phyloP scores from a whole-genome alignment of 1,139 yeast genomes.

The Pneumocystis jirovecii region DNA sequence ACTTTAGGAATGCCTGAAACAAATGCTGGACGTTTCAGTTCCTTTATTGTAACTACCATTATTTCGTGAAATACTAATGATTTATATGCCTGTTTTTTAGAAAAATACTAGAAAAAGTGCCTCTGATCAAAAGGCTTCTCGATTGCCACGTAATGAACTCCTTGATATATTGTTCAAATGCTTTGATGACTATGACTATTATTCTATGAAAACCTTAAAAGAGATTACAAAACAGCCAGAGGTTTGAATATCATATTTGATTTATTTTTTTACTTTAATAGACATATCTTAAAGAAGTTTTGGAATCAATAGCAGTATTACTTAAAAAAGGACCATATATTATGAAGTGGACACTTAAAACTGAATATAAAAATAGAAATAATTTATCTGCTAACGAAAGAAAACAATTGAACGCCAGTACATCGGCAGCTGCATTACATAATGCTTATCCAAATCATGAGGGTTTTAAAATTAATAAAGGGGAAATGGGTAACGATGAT shows the following conservation, averaged over 20 bases:
- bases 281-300: constrained; percentile 68
- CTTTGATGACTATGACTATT: constrained; percentile 89
- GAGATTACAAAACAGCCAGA: constrained; percentile 96
- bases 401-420: not conserved
- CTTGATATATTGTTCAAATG: constrained; percentile 75
- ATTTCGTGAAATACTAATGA: not conserved
- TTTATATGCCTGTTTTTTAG: not conserved
- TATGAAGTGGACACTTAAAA: constrained; percentile 73
- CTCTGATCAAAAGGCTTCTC: constrained; percentile 73
- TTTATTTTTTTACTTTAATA: constrained; percentile 1
- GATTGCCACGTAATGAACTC: constrained; percentile 87
- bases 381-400: not conserved
- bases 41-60: constrained; percentile 4
- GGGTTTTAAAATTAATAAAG: not conserved
- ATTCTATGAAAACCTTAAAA: constrained; percentile 88
- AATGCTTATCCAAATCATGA: not conserved
- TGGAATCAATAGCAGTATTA: constrained; percentile 77
- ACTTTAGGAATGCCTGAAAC: constrained; percentile 7
- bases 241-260: constrained; percentile 18
- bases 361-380: constrained; percentile 20
- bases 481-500: not conserved
- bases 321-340: constrained; percentile 95
- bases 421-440: not conserved
- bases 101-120: constrained; percentile 45
- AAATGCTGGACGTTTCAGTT: constrained; percentile 3